Conservation (phyloP, 495 filamentous ascomycete genomes). For the Aspergillus cristatus region DNA sequence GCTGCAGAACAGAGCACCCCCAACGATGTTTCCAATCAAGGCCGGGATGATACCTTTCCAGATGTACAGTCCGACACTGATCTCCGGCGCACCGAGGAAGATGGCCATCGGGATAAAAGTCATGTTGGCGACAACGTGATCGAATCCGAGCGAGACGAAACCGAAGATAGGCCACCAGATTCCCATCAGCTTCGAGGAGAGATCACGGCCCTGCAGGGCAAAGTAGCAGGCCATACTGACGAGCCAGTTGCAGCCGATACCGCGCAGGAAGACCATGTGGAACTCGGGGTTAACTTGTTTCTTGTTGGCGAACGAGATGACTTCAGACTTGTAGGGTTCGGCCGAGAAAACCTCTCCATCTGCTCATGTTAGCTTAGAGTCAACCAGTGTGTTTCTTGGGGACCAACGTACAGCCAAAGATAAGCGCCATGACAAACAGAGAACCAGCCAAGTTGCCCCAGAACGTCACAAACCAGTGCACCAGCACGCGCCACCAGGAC, state of each 20-base stretch:
- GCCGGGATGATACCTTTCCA: constrained; percentile 58
- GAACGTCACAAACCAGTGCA: constrained; percentile 50
- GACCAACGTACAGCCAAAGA: constrained; percentile 47
- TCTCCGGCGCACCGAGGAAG: constrained; percentile 38
- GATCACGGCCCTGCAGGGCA: constrained; percentile 44
- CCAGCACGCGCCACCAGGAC: constrained; percentile 37
- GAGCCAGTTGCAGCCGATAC: constrained; percentile 57
- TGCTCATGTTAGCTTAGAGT: constrained; percentile 10
- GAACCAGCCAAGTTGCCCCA: constrained; percentile 52
- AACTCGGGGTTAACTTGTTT: constrained; percentile 50
- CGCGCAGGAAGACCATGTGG: constrained; percentile 52
- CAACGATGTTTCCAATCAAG: constrained; percentile 49
- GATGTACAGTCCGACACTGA: constrained; percentile 48
- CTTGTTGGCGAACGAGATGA: constrained; percentile 41
- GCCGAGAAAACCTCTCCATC: constrained; percentile 48
- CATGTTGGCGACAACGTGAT: constrained; percentile 60
- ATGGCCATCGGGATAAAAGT: constrained; percentile 53
- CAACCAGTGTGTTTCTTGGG: not conserved
- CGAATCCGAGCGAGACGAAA: constrained; percentile 49
- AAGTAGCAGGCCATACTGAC: constrained; percentile 53
- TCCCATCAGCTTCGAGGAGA: constrained; percentile 47
- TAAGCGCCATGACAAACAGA: constrained; percentile 48
- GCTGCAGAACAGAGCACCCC: constrained; percentile 40
- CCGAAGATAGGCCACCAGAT: constrained; percentile 57
- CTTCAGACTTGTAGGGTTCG: constrained; percentile 40